Evolutionary conservation across 306 rosid genomes (phyloP).

Genomic region (Ceratonia siliqua): DNA sequence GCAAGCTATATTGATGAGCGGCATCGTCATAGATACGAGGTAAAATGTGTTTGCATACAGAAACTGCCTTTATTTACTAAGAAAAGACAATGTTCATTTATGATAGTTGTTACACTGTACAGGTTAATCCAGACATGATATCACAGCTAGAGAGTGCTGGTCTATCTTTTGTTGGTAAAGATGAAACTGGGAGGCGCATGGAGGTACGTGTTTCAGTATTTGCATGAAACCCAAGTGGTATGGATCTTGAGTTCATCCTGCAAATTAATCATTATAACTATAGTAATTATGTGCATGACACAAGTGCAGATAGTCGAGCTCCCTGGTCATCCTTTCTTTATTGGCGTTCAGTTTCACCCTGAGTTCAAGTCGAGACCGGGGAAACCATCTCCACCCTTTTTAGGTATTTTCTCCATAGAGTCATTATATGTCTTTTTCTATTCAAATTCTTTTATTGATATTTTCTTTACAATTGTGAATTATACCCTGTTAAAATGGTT

Average conservation of each 20-base stretch:
- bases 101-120: conserved; percentile 27
- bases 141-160: conserved; percentile 68
- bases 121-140: conserved; percentile 89
- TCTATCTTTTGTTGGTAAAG: conserved; percentile 77
- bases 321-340: conserved; percentile 66
- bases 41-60: conserved; percentile 31
- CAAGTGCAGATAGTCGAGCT: conserved; percentile 66
- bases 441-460: not conserved
- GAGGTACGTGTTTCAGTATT: conserved; percentile 68
- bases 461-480: not conserved
- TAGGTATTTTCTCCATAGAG: conserved; percentile 44
- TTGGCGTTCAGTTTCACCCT: conserved; percentile 86
- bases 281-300: conserved; percentile 16
- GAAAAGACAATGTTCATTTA: not conserved
- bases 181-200: conserved; percentile 75
- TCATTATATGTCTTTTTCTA: not conserved
- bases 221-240: conserved; percentile 1
- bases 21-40: conserved; percentile 92
- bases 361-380: conserved; percentile 86
- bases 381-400: conserved; percentile 72
- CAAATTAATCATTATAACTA: not conserved
- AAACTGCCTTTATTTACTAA: not conserved
- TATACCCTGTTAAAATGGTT: not conserved
- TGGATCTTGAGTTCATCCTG: conserved; percentile 8
- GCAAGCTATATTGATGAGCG: conserved; percentile 72